Conservation (phyloP, 1,284 basidiomycete genomes). For the Malassezia vespertilionis region DNA sequence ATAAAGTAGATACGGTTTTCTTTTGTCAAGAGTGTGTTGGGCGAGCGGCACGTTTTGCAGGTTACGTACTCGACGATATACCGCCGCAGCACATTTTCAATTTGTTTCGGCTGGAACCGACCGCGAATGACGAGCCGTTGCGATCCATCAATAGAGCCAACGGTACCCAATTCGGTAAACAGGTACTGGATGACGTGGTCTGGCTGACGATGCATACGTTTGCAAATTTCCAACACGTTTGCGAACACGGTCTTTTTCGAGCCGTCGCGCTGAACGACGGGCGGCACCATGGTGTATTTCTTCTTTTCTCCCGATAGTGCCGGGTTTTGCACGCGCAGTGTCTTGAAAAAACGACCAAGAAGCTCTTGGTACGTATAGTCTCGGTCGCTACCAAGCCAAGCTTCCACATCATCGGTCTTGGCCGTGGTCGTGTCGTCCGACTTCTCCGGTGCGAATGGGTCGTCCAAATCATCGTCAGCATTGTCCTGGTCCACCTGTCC, state of each 20-base stretch:
- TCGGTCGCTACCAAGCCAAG: conserved; percentile 78
- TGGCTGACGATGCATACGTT: conserved; percentile 95
- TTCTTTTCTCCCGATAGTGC: conserved; percentile 63
- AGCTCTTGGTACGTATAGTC: conserved; percentile 95
- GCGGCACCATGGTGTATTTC: conserved; percentile 97
- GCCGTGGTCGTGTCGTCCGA: conserved; percentile 19
- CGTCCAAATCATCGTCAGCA: conserved; percentile 52
- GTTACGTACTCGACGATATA: conserved; percentile 99
- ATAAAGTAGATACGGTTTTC: conserved; percentile 99
- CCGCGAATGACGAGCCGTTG: conserved; percentile 92
- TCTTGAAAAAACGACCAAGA: conserved; percentile 78
- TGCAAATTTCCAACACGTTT: conserved; percentile 95
- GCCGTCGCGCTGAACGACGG: conserved; percentile 78
- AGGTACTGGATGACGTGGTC: conserved; percentile 97
- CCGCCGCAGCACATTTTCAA: conserved; percentile 89
- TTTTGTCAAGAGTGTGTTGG: conserved; percentile 87
- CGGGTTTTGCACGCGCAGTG: conserved; percentile 86
- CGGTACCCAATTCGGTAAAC: conserved; percentile 97
- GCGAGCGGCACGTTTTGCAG: conserved; percentile 98
- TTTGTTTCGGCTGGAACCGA: conserved; percentile 95
- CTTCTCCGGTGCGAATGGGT: conserved; percentile 29
- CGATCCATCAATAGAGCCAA: conserved; percentile 83
- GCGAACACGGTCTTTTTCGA: conserved; percentile 96
- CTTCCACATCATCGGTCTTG: conserved; percentile 30
- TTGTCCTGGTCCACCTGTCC: conserved; percentile 52